These are phyloP conservation scores for Dicorynia guianensis DNA, from an alignment of 306 rosid genomes.

Conservation along the genomic window DNA sequence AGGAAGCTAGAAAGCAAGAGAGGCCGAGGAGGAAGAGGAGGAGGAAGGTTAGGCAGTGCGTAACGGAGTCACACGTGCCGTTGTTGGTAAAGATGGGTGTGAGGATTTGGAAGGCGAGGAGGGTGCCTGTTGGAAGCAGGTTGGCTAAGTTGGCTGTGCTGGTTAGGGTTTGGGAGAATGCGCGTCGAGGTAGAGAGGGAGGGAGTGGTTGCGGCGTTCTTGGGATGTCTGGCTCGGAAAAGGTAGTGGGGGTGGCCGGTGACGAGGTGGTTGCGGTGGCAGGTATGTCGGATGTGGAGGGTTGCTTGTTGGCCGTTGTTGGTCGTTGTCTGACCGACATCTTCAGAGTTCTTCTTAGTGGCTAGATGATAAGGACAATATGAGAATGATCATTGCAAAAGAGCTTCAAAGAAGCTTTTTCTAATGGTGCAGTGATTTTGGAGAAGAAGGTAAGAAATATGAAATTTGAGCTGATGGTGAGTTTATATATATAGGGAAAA, in stretches of 20 bases:
- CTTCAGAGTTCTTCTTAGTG: background rate
- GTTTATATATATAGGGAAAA: background rate
- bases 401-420: background rate
- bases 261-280: too few relatives aligned
- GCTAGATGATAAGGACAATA: background rate
- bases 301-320: background rate
- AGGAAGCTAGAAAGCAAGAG: slow-evolving; percentile 62
- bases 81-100: slow-evolving; percentile 71
- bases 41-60: slow-evolving; percentile 42
- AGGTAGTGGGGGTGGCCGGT: background rate
- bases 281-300: slow-evolving; percentile 15
- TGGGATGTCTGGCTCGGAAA: background rate
- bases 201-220: background rate
- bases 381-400: background rate
- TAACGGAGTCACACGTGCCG: slow-evolving; percentile 65
- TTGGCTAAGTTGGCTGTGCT: slow-evolving; percentile 76
- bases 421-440: background rate
- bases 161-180: slow-evolving; percentile 53
- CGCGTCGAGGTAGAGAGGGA: slow-evolving; percentile 41
- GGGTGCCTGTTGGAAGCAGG: slow-evolving; percentile 80
- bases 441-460: background rate
- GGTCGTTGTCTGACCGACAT: slow-evolving; percentile 50
- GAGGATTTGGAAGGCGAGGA: slow-evolving; percentile 70
- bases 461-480: background rate
- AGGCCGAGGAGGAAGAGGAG: slow-evolving; percentile 56